phyloP scores from a whole-genome alignment of 805 yeast species.

The Nakazawaea ernobii region DNA sequence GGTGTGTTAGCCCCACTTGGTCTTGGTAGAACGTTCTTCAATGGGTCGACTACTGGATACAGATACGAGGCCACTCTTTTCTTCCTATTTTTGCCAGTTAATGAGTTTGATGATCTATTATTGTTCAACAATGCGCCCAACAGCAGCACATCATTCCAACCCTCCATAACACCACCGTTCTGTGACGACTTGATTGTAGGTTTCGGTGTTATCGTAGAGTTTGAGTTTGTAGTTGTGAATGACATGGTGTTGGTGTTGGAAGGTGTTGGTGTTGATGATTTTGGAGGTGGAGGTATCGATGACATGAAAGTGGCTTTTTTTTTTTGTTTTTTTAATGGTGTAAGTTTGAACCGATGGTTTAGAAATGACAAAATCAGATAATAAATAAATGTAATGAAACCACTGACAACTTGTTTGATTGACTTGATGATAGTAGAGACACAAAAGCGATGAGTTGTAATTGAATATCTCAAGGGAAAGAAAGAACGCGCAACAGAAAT shows the following conservation, averaged over 20 bases:
- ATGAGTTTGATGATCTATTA: neutral
- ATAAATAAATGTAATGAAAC: too few species aligned
- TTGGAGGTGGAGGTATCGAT: neutral
- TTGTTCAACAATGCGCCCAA: neutral
- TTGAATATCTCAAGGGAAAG: too few species aligned
- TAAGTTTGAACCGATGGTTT: neutral
- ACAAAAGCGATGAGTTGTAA: too few species aligned
- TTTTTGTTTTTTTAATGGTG: neutral
- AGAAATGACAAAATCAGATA: neutral
- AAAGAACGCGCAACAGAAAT: too few species aligned
- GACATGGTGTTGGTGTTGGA: neutral
- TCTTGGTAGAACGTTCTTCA: too few species aligned
- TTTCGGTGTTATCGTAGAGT: neutral
- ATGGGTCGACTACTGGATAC: neutral
- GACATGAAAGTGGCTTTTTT: neutral
- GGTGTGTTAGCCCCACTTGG: neutral
- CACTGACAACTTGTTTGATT: neutral
- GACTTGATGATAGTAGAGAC: neutral
- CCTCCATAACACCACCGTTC: conserved; percentile 11
- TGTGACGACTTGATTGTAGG: conserved; percentile 6
- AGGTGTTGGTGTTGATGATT: neutral
- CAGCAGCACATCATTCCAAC: conserved; percentile 11
- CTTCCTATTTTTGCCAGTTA: conserved; percentile 1
- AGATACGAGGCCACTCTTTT: conserved; percentile 3
- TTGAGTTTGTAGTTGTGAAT: neutral